Base-by-base conservation (phyloP, 257 asterid species). In the Capsicum chinense region DNA sequence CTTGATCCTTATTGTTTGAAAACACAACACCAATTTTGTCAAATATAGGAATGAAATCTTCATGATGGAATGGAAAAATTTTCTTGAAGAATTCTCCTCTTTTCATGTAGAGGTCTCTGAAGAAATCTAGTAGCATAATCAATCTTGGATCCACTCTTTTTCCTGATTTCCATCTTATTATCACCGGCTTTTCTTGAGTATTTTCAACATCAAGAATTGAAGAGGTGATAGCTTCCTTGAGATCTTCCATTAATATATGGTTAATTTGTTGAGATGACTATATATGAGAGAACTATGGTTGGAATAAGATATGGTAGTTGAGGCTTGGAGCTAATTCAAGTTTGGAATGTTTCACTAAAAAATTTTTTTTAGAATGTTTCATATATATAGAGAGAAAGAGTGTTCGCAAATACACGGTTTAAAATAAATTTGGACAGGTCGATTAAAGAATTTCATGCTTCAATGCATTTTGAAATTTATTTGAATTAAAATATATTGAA, bases 161-260 rank as follows among this genome's bases (percentile, higher is more conserved):
- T 11, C 82, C 68, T 37, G 67, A 54, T 79, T 80, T 81, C 84
- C 84, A 81, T 35, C 84, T 62, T 47, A 81, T 81, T n/a, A 60
- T 80, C 8, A 76, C 0, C 21, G 81, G 63, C 5, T 26, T 76
- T 76, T 52, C 81, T 76, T 52, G 81, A 50, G 26, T 14, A 76
- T 21, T 52, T 74, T 48, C 44, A n/a, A n/a, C 6, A 7, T 21
- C 81, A 26, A 52, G 63, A 52, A 3, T 76, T 26, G 33, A 26
- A 26, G 33, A 26, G 33, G 33, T 26, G 33, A 26, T 26, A 26
- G 33, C 39, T 76, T 26, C 63, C 63, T 76, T 76, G 62, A 76
- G 47, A 76, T 76, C 62, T 50, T 52, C 47, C 62, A 76, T 76
- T 26, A 14, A 73, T 11, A 73, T 73, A 33, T 64, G 1, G 2